phyloP scores from a whole-genome alignment of 805 yeast genomes.

The Blastobotrys robertii region DNA sequence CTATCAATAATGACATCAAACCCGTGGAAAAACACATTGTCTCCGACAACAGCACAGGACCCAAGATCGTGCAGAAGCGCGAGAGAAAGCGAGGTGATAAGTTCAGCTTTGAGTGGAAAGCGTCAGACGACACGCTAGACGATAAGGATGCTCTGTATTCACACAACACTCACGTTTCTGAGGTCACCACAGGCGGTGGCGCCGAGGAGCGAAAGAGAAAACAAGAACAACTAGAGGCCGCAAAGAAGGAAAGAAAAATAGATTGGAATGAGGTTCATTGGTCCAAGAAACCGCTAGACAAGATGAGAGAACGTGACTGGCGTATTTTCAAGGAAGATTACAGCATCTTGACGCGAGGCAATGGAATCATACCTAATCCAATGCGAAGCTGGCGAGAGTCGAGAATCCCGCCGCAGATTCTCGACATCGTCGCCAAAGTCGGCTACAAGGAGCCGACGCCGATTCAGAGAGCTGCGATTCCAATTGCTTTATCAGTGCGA shows the following conservation, averaged over 20 bases:
- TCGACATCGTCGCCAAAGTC: constrained; percentile 23
- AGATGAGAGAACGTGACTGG: constrained; percentile 86
- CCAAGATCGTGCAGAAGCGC: constrained; percentile 6
- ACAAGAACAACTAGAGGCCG: constrained; percentile 11
- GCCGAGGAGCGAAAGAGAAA: constrained; percentile 10
- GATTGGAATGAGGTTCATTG: constrained; percentile 39
- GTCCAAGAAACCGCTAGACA: constrained; percentile 51
- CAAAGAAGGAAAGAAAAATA: constrained; percentile 7
- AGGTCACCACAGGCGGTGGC: constrained; percentile 2
- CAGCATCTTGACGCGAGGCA: constrained; percentile 48
- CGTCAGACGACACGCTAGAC: constrained; percentile 52
- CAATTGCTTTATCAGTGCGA: constrained; percentile 45
- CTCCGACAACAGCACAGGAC: constrained; percentile 11
- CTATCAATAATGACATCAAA: no score
- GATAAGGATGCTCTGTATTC: constrained; percentile 35
- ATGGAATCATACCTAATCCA: constrained; percentile 38
- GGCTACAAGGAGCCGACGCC: constrained; percentile 71
- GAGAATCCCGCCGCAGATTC: constrained; percentile 34
- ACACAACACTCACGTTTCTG: neutral
- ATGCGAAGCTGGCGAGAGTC: constrained; percentile 68
- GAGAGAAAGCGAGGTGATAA: constrained; percentile 19
- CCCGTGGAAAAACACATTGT: constrained; percentile 1
- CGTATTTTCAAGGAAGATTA: constrained; percentile 73
- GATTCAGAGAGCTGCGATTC: constrained; percentile 82
- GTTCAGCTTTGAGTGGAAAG: constrained; percentile 64